Conservation (phyloP, 2,329 filamentous ascomycete genomes). For the Claviceps sp. region DNA sequence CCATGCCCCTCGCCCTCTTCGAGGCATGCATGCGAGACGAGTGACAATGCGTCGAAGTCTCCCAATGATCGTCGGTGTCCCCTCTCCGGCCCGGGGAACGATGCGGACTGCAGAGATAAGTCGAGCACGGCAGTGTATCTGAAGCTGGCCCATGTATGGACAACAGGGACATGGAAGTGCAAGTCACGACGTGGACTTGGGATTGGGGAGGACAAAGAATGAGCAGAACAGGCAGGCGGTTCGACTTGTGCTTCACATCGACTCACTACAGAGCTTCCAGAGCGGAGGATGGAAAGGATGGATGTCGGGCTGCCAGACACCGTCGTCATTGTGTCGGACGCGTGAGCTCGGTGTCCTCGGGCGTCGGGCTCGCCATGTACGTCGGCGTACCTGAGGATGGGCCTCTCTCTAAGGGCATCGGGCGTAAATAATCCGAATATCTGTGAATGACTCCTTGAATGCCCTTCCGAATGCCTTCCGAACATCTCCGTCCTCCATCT, state of each 20-base stretch:
- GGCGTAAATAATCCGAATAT: too few species aligned
- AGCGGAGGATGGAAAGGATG: background rate
- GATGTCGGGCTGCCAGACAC: background rate
- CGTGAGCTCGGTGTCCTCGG: background rate
- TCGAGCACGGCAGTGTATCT: too few species aligned
- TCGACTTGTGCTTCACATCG: background rate
- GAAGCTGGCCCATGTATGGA: too few species aligned
- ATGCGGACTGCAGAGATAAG: too few species aligned
- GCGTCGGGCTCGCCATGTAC: background rate
- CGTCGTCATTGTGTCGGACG: background rate
- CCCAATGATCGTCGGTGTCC: background rate
- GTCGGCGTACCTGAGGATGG: background rate
- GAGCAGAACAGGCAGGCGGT: background rate
- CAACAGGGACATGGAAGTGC: too few species aligned
- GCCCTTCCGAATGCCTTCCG: background rate
- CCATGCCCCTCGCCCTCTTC: background rate
- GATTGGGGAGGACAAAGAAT: background rate
- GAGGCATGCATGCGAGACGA: background rate
- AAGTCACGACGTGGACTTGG: background rate
- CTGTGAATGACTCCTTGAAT: too few species aligned
- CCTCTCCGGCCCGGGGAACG: too few species aligned
- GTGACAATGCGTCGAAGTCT: background rate
- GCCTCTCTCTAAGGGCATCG: too few species aligned
- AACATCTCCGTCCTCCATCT: too few species aligned
- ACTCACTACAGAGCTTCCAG: background rate